Percentiles rank a stretch among this genome's conserved stretches.
These are phyloP conservation scores for Aspergillus nanangensis DNA, from an alignment of 495 filamentous ascomycete genomes.

Conservation along the genomic window DNA sequence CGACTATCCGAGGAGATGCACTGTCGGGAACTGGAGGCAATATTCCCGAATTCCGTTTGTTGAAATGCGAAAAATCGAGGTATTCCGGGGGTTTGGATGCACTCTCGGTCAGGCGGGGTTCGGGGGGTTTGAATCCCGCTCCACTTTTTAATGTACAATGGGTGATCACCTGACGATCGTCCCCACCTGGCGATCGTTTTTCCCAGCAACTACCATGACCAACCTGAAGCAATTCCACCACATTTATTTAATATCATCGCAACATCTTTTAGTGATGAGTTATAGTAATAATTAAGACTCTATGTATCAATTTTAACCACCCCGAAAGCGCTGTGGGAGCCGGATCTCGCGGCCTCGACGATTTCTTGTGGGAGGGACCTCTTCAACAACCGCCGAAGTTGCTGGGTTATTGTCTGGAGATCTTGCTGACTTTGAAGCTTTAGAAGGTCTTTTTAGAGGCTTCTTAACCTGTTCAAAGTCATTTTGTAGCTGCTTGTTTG, in stretches of 20 bases:
- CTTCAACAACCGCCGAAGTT: neutral
- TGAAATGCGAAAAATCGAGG: neutral
- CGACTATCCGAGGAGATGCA: too few species aligned
- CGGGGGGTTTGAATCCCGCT: neutral
- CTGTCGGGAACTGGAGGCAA: too few species aligned
- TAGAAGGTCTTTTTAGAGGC: neutral
- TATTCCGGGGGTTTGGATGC: neutral
- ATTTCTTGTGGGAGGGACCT: neutral
- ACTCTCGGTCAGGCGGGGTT: neutral
- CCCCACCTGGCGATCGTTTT: neutral
- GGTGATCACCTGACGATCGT: neutral
- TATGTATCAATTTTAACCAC: neutral
- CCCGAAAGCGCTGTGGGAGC: neutral
- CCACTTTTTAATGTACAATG: too few species aligned
- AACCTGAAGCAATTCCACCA: neutral
- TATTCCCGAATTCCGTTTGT: too few species aligned
- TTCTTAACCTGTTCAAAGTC: neutral
- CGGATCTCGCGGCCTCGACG: too few species aligned
- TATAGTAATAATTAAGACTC: neutral
- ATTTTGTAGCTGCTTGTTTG: constrained; percentile 1
- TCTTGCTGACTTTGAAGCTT: neutral
- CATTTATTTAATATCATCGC: neutral
- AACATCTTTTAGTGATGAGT: neutral
- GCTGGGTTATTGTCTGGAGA: neutral
- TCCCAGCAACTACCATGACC: neutral